Percentiles rank a stretch among this genome's conserved stretches.
phyloP scores from a whole-genome alignment of 441 rosid genomes.

The Monsonia emarginata region DNA sequence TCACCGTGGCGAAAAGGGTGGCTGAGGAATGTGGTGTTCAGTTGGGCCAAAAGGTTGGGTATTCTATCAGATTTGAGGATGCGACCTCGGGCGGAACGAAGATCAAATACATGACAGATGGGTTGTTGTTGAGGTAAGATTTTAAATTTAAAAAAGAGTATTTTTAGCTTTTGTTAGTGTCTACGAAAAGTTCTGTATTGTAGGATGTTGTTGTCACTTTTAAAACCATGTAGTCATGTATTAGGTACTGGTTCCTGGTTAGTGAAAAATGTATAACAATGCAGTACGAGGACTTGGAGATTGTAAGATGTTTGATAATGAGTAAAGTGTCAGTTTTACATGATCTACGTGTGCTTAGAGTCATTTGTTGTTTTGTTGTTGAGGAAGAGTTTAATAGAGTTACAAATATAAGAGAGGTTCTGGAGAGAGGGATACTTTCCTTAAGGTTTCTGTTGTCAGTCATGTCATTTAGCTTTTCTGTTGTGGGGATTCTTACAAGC shows the following conservation, averaged over 20 bases:
- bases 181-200: not conserved
- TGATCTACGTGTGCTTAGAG: not conserved
- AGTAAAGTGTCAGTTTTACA: not conserved
- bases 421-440: not conserved
- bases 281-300: not conserved
- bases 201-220: not conserved
- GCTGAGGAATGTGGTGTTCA: conserved; percentile 74
- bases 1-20: conserved; percentile 76
- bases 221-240: not conserved
- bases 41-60: conserved; percentile 75
- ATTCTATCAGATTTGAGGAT: conserved; percentile 81
- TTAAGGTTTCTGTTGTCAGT: not conserved
- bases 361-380: not conserved
- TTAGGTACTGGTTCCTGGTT: not conserved
- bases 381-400: not conserved
- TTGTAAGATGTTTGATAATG: not conserved
- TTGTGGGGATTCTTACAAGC: not conserved
- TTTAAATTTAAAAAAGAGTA: not conserved
- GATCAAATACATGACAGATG: conserved; percentile 93
- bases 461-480: not conserved
- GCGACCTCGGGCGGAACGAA: conserved; percentile 49
- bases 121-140: conserved; percentile 63
- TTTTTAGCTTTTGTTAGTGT: not conserved
- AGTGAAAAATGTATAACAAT: not conserved
- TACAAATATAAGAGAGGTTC: not conserved